Conservation (phyloP, 2,329 filamentous ascomycete genomes). For the Botrytis elliptica region DNA sequence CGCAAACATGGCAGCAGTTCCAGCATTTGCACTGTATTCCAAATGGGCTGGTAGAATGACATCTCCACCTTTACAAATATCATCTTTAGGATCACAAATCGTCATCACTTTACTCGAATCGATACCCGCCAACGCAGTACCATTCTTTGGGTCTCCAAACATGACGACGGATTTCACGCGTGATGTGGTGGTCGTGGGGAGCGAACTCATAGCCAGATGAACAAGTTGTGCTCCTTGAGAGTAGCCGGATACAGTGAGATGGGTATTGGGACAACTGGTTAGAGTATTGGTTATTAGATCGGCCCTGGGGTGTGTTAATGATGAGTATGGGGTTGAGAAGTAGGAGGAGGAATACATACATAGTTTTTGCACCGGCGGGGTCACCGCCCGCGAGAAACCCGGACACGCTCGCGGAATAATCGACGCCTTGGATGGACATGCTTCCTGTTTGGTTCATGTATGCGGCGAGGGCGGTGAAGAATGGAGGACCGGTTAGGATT, state of each 20-base stretch:
- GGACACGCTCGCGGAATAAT: slow-evolving; percentile 48
- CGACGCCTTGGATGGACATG: slow-evolving; percentile 52
- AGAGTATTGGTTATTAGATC: slow-evolving; percentile 30
- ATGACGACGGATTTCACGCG: slow-evolving; percentile 31
- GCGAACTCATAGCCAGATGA: slow-evolving; percentile 28
- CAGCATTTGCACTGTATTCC: slow-evolving; percentile 31
- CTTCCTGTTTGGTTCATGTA: slow-evolving; percentile 43
- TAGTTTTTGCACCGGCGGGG: slow-evolving; percentile 43
- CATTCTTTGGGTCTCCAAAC: slow-evolving; percentile 36
- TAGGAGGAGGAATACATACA: slow-evolving; percentile 37
- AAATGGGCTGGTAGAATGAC: slow-evolving; percentile 28
- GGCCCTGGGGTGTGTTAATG: slow-evolving; percentile 24
- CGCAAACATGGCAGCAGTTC: slow-evolving; percentile 32
- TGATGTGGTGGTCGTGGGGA: slow-evolving; percentile 24
- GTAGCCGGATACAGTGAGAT: slow-evolving; percentile 33
- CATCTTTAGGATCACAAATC: slow-evolving; percentile 31
- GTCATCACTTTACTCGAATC: slow-evolving; percentile 29
- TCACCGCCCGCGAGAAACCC: slow-evolving; percentile 51
- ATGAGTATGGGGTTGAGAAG: not conserved
- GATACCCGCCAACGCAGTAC: slow-evolving; percentile 29
- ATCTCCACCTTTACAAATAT: slow-evolving; percentile 32
- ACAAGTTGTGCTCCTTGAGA: slow-evolving; percentile 36
- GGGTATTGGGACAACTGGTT: slow-evolving; percentile 28
- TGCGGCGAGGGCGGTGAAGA: slow-evolving; percentile 33
- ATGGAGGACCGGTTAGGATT: slow-evolving; percentile 33